Evolutionary conservation across 2,329 filamentous ascomycete species (phyloP).

Genomic region (Talaromyces sp.): DNA sequence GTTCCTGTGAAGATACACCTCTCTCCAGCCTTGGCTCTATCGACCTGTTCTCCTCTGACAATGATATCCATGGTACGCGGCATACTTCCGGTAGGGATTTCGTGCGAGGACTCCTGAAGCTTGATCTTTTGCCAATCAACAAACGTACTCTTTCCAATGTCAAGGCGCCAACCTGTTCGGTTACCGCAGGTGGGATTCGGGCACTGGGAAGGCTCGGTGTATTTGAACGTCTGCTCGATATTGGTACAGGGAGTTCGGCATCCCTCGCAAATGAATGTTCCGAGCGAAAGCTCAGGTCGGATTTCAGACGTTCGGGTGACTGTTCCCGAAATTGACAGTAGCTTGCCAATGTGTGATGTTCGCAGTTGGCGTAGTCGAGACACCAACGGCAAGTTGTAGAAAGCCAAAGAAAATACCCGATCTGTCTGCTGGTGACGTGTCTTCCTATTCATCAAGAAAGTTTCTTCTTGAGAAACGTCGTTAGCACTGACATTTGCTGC

Average conservation of each 20-base stretch:
- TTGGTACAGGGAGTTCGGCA: slow-evolving; percentile 84
- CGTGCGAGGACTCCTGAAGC: slow-evolving; percentile 96
- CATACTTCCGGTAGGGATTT: slow-evolving; percentile 98
- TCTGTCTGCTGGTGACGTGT: slow-evolving; percentile 93
- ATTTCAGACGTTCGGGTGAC: slow-evolving; percentile 97
- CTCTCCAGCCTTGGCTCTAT: slow-evolving; percentile 93
- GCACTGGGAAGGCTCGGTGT: slow-evolving; percentile 94
- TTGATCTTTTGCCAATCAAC: slow-evolving; percentile 99
- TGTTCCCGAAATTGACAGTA: slow-evolving; percentile 93
- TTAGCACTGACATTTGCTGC: slow-evolving; percentile 61
- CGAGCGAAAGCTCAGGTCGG: slow-evolving; percentile 84
- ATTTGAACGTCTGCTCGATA: slow-evolving; percentile 95
- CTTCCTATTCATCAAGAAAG: slow-evolving; percentile 59
- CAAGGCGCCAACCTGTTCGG: slow-evolving; percentile 88
- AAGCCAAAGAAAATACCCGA: slow-evolving; percentile 88
- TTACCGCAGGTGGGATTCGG: slow-evolving; percentile 86
- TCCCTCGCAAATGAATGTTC: slow-evolving; percentile 85
- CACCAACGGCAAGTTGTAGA: slow-evolving; percentile 87
- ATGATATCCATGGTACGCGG: slow-evolving; percentile 97
- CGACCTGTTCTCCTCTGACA: slow-evolving; percentile 92
- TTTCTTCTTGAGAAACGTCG: slow-evolving; percentile 54
- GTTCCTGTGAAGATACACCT: slow-evolving; percentile 98
- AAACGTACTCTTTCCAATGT: slow-evolving; percentile 95
- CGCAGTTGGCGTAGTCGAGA: slow-evolving; percentile 81
- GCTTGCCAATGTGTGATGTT: slow-evolving; percentile 84